Conservation (phyloP, 108 stramenopile species). For the Cyclotella baltica region DNA sequence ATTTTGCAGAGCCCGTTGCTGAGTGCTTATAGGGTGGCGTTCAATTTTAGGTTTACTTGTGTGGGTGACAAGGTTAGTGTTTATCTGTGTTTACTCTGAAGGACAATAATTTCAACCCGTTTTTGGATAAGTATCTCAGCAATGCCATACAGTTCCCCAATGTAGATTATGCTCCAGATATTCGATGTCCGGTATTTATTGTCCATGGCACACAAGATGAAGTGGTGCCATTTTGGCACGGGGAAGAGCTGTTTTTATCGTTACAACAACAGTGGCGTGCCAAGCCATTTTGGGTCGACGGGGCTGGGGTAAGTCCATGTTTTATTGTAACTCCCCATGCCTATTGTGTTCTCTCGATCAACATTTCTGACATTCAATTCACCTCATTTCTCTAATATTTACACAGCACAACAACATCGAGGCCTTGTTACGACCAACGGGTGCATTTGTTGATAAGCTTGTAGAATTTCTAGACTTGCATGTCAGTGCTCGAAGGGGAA, state of each 20-base stretch:
- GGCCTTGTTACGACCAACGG: conserved; percentile 82
- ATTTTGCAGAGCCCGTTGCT: conserved; percentile 86
- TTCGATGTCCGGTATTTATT: conserved; percentile 92
- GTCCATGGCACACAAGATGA: conserved; percentile 95
- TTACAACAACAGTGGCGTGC: conserved; percentile 87
- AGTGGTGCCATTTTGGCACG: conserved; percentile 96
- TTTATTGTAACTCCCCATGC: background rate
- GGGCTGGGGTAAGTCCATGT: conserved; percentile 60
- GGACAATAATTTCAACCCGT: background rate
- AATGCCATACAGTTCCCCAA: conserved; percentile 78
- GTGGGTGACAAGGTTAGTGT: conserved; percentile 68
- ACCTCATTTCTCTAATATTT: too few species aligned
- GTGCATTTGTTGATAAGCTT: conserved; percentile 80
- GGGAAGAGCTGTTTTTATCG: conserved; percentile 91
- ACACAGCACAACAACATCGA: conserved; percentile 93
- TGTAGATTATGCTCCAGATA: conserved; percentile 84
- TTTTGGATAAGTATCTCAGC: background rate
- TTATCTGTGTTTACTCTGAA: background rate
- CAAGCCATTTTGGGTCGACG: conserved; percentile 92
- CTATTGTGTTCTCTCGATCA: background rate
- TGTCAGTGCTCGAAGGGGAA: conserved; percentile 76
- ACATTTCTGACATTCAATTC: too few species aligned
- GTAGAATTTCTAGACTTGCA: conserved; percentile 89
- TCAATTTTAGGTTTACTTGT: conserved; percentile 92
- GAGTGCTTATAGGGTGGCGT: conserved; percentile 89